These are phyloP conservation scores for Aspergillus aculeatinus DNA, from an alignment of 2,329 filamentous ascomycete genomes.

Conservation along the genomic window DNA sequence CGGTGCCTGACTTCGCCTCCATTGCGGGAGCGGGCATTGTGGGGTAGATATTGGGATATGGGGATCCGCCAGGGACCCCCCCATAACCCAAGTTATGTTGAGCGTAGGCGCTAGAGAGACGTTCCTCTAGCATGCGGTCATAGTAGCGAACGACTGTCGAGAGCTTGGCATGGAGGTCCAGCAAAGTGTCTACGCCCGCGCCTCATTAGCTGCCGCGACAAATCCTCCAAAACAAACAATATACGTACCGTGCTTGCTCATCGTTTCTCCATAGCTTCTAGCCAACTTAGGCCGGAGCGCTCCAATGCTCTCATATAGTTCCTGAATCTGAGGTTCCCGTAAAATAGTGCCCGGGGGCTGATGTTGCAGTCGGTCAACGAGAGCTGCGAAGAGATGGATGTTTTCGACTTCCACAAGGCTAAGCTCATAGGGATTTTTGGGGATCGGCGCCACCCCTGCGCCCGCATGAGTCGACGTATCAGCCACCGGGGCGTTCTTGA, in stretches of 20 bases:
- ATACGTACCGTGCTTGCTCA: conserved; percentile 92
- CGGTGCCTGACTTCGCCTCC: conserved; percentile 56
- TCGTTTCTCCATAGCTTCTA: conserved; percentile 94
- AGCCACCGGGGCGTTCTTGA: conserved; percentile 73
- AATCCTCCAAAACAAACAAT: neutral
- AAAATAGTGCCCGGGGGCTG: conserved; percentile 94
- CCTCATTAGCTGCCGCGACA: conserved; percentile 19
- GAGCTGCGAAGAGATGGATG: conserved; percentile 90
- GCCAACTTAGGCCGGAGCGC: conserved; percentile 88
- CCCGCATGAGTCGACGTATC: conserved; percentile 50
- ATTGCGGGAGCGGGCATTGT: conserved; percentile 60
- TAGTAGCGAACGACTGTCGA: conserved; percentile 97
- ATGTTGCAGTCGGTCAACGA: conserved; percentile 91
- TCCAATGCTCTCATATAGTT: conserved; percentile 97
- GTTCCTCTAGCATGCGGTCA: conserved; percentile 95
- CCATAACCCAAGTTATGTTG: conserved; percentile 71
- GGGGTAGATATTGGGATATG: conserved; percentile 67
- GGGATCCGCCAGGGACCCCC: conserved; percentile 44
- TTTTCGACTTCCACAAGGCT: conserved; percentile 94
- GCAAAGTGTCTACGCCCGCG: conserved; percentile 68
- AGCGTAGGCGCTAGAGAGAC: conserved; percentile 86
- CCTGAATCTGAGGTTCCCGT: conserved; percentile 96
- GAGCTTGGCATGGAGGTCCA: conserved; percentile 91
- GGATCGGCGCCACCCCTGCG: conserved; percentile 55
- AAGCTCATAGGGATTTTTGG: conserved; percentile 92